Evolutionary conservation across 306 rosid species (phyloP).

Genomic region (Prunus dulcis): DNA sequence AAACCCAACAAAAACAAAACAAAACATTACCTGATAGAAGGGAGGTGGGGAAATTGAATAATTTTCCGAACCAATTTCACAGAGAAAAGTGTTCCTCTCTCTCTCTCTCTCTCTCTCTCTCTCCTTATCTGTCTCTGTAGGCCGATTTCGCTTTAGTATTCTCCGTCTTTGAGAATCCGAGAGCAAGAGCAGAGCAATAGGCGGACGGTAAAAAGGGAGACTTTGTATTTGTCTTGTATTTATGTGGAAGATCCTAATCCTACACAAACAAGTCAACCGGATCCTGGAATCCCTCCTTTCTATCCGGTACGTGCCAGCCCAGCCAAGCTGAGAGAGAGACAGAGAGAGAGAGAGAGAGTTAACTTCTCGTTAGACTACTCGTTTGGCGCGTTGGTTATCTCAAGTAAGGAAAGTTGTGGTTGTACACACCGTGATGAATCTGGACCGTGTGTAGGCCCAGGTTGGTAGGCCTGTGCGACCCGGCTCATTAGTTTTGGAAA

Average conservation of each 20-base stretch:
- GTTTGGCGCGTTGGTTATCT: background rate
- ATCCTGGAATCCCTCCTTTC: background rate
- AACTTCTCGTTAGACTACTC: background rate
- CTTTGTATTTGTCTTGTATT: background rate
- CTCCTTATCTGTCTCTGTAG: background rate
- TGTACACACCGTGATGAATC: background rate
- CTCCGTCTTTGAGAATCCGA: slow-evolving; percentile 8
- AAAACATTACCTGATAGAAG: background rate
- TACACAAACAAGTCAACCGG: background rate
- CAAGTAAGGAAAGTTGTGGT: background rate
- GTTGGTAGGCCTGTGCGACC: background rate
- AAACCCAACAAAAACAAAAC: background rate
- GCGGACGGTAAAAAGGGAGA: background rate
- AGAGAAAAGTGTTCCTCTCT: background rate
- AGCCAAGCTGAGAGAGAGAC: too few relatives aligned
- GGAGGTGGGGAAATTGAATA: background rate
- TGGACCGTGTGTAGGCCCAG: background rate
- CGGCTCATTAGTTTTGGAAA: background rate
- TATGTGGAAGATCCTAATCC: background rate
- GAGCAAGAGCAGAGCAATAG: background rate
- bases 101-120: background rate
- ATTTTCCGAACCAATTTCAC: background rate
- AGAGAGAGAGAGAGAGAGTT: background rate
- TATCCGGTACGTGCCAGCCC: background rate
- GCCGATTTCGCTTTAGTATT: background rate